Conservation (phyloP, 1,284 basidiomycete species). For the Ustilago lituana region DNA sequence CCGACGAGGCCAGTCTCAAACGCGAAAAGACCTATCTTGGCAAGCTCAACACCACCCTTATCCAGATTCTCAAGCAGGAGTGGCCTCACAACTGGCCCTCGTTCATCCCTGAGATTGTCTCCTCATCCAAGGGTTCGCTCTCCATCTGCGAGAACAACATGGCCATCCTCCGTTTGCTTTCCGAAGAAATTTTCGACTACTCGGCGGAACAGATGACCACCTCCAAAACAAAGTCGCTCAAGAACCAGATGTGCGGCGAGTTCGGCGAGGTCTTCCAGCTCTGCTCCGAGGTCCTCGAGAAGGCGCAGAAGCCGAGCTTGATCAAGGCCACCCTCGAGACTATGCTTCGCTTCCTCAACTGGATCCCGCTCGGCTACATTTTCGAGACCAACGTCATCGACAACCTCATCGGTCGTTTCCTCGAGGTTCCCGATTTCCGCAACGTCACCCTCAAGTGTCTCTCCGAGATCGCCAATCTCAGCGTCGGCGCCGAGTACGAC, state of each 20-base stretch:
- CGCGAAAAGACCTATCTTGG: slow-evolving; percentile 95
- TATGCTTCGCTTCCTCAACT: slow-evolving; percentile 93
- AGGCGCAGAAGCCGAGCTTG: slow-evolving; percentile 94
- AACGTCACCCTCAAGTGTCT: slow-evolving; percentile 97
- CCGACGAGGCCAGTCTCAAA: slow-evolving; percentile 79
- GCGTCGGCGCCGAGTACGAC: slow-evolving; percentile 98
- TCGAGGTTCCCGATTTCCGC: slow-evolving; percentile 95
- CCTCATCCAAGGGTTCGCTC: slow-evolving; percentile 94
- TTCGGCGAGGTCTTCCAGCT: slow-evolving; percentile 67
- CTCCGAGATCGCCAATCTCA: slow-evolving; percentile 86
- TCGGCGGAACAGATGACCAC: slow-evolving; percentile 99
- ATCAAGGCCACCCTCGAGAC: slow-evolving; percentile 97
- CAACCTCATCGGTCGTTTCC: slow-evolving; percentile 86
- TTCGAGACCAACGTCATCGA: slow-evolving; percentile 99
- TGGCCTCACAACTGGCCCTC: slow-evolving; percentile 99
- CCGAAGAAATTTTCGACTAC: slow-evolving; percentile 99
- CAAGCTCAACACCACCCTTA: slow-evolving; percentile 95
- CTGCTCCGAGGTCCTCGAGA: slow-evolving; percentile 84
- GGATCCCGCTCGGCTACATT: slow-evolving; percentile 99
- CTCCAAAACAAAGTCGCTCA: slow-evolving; percentile 94
- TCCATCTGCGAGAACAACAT: slow-evolving; percentile 99
- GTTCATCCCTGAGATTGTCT: slow-evolving; percentile 96
- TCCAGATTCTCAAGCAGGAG: slow-evolving; percentile 98
- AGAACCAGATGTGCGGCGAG: slow-evolving; percentile 74
- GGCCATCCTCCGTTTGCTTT: slow-evolving; percentile 96